These are phyloP conservation scores for Cystobasidium sp. DNA, from an alignment of 1,284 basidiomycete species.

Conservation along the genomic window DNA sequence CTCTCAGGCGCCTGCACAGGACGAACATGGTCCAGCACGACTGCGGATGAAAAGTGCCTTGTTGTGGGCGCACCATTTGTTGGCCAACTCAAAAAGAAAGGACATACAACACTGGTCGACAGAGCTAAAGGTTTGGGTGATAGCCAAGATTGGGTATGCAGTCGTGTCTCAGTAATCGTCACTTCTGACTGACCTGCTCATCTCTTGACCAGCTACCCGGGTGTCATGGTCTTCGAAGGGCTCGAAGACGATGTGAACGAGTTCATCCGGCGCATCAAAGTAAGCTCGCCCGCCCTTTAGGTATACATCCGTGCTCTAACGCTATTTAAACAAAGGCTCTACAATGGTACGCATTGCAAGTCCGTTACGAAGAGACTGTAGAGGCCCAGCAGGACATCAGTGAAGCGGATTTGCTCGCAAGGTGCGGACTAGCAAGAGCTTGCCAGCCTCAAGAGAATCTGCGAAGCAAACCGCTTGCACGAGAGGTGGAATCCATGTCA, in stretches of 20 bases:
- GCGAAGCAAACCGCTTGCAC: constrained; percentile 1
- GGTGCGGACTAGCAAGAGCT: constrained; percentile 10
- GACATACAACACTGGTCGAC: constrained; percentile 34
- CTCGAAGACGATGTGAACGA: constrained; percentile 34
- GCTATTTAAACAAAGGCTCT: constrained; percentile 14
- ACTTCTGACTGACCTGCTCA: not conserved
- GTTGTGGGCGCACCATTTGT: constrained; percentile 41
- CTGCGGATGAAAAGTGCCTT: constrained; percentile 25
- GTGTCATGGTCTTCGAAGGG: constrained; percentile 42
- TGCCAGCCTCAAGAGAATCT: not conserved
- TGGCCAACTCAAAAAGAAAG: constrained; percentile 43
- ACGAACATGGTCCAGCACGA: not conserved
- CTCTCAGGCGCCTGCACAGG: not conserved
- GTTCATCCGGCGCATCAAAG: constrained; percentile 41
- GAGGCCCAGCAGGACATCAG: not conserved
- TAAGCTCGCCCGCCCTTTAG: not conserved
- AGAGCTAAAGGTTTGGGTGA: constrained; percentile 37
- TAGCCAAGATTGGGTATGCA: constrained; percentile 33
- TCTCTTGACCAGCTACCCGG: constrained; percentile 29
- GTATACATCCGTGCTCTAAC: not conserved
- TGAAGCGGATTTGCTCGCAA: not conserved
- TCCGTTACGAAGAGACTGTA: constrained; percentile 34
- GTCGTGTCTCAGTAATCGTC: not conserved
- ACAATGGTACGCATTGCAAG: constrained; percentile 44
- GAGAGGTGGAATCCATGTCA: constrained; percentile 42